Evolutionary conservation across 2,329 filamentous ascomycete genomes (phyloP), one percentile per base, ranked within the genome.

Genomic region (Westerdykella aurantiaca): DNA sequence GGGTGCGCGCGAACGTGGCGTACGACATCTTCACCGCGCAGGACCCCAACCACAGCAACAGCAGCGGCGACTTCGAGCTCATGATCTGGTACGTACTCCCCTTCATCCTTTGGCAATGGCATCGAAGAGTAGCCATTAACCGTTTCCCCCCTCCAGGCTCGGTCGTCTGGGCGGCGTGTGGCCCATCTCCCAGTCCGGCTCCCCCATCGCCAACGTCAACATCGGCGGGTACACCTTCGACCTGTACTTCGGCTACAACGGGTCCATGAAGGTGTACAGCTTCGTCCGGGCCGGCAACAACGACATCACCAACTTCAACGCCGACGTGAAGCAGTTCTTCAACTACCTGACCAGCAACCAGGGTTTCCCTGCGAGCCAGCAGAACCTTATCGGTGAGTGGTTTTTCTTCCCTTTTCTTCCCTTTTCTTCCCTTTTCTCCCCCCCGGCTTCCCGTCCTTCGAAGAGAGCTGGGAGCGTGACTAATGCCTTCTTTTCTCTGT

Each of bases 191-290:
- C 72, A 58, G 44, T 78, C 68, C 39, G 77, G 77, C 40, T 64
- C 64, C n/a, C 48, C 74, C 6, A 67, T 80, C 48, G 76, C 72
- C 4, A 76, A 69, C 1, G 67, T 73, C 21, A 76, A 68, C 21
- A 70, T 83, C 45, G 75, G 58, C 39, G 78, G 76, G 34, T 58
- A 66, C 37, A 62, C 53, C 7, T 84, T 75, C 73, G 71, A 77
- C 34, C 68, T 84, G 37, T 83, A 74, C 66, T 69, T 69, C 44
- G 81, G 81, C 16, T 65, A 61, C n/a, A 82, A 83, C 52, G 78
- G 78, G 34, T 58, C 61, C 42, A 81, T 72, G 60, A 75, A 72
- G 11, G 80, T 84, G n/a, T 83, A 74, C 68, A 79, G 74, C 55
- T 84, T 80, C 52, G 72, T 80, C 9, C 72, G 71, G 1, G 40